These are phyloP conservation scores for Beta vulgaris DNA, from an alignment of 148 eudicot genomes.

Conservation along the genomic window DNA sequence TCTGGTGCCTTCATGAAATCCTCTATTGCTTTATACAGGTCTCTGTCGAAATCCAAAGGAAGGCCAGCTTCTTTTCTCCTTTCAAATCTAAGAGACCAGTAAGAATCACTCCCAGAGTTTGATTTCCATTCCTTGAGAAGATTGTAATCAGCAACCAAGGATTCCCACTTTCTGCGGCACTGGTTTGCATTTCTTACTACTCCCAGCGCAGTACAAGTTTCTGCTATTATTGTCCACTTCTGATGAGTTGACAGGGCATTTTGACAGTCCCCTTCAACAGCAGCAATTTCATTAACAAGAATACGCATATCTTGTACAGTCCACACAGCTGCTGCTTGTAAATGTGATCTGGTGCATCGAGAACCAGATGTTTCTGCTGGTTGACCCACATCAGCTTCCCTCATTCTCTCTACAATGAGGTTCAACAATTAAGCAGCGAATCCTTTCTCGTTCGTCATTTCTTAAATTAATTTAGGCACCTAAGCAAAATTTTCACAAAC, in stretches of 20 bases:
- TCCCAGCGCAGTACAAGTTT: constrained; percentile 57
- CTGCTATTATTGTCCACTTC: constrained; percentile 62
- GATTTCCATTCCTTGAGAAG: constrained; percentile 34
- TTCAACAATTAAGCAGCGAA: neutral
- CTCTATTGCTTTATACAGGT: constrained; percentile 46
- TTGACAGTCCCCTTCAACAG: constrained; percentile 56
- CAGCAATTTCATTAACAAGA: constrained; percentile 57
- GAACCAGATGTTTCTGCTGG: constrained; percentile 35
- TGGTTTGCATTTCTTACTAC: constrained; percentile 52
- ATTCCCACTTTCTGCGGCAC: constrained; percentile 68
- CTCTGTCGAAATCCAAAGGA: constrained; percentile 43
- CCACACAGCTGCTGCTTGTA: constrained; percentile 58
- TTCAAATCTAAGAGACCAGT: constrained; percentile 40
- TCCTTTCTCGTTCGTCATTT: constrained; percentile 6
- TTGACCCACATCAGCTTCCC: constrained; percentile 20
- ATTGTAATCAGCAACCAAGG: constrained; percentile 41
- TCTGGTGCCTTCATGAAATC: constrained; percentile 34
- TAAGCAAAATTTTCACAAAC: neutral
- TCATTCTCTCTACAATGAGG: constrained; percentile 22
- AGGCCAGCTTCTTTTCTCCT: constrained; percentile 34
- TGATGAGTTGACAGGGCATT: constrained; percentile 65
- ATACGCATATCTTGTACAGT: constrained; percentile 51
- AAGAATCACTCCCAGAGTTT: constrained; percentile 21
- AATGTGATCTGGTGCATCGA: constrained; percentile 56
- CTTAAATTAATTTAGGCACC: constrained; percentile 19